These are phyloP conservation scores for Pezicula carpinea DNA, from an alignment of 2,329 filamentous ascomycete species.

Conservation along the genomic window DNA sequence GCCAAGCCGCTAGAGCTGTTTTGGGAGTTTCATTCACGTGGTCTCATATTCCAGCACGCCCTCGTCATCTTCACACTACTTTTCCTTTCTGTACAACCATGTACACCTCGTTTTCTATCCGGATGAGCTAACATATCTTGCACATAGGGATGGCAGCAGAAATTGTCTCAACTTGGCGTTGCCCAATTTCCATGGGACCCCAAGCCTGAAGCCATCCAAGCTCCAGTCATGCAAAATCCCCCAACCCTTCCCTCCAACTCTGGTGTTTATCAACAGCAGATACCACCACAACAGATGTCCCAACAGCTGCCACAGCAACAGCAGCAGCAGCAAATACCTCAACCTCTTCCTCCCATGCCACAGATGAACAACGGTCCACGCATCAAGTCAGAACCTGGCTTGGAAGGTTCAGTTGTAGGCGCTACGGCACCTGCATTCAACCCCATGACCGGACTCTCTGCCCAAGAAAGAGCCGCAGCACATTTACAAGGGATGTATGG, in stretches of 20 bases:
- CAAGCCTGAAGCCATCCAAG: slow-evolving; percentile 60
- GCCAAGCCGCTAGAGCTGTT: slow-evolving; percentile 19
- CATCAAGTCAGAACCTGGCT: slow-evolving; percentile 40
- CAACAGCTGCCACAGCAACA: slow-evolving; percentile 11
- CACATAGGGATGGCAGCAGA: slow-evolving; percentile 90
- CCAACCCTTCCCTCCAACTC: slow-evolving; percentile 29
- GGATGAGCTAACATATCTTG: slow-evolving; percentile 18
- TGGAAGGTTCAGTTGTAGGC: slow-evolving; percentile 18
- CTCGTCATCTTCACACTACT: background rate
- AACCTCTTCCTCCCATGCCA: slow-evolving; percentile 6
- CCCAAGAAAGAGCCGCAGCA: slow-evolving; percentile 50
- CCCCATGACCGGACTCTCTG: slow-evolving; percentile 30
- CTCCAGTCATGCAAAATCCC: slow-evolving; percentile 31
- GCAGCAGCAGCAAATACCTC: slow-evolving; percentile 8
- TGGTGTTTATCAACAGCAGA: slow-evolving; percentile 23
- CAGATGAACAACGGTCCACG: slow-evolving; percentile 22
- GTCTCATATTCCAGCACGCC: no score
- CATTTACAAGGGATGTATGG: slow-evolving; percentile 58
- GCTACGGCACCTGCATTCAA: slow-evolving; percentile 13
- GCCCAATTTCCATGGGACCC: slow-evolving; percentile 96
- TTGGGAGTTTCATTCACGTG: slow-evolving; percentile 16
- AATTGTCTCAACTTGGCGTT: slow-evolving; percentile 77
- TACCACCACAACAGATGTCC: slow-evolving; percentile 16
- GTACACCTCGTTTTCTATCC: slow-evolving; percentile 10
- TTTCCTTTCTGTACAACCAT: background rate